Evolutionary conservation across 345 rosid species (phyloP).

Genomic region (Mercurialis annua): DNA sequence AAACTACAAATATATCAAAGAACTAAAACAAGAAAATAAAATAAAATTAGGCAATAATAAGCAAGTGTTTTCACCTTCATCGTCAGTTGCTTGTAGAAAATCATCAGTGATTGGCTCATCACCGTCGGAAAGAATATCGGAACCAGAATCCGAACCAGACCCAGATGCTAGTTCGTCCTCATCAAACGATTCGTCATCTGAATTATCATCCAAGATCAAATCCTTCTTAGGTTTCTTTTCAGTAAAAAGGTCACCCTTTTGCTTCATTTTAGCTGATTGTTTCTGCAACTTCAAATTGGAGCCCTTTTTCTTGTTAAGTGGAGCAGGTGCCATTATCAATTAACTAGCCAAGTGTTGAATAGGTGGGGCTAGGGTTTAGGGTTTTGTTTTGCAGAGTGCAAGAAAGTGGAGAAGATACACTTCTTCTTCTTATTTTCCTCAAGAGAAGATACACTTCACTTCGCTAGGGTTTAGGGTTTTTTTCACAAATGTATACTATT

Average conservation of each 20-base stretch:
- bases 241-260: constrained; percentile 37
- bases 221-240: constrained; percentile 36
- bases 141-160: constrained; percentile 49
- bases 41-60: not conserved
- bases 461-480: too few relatives aligned
- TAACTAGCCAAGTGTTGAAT: too few relatives aligned
- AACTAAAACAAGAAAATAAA: not conserved
- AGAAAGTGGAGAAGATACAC: too few relatives aligned
- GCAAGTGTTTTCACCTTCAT: constrained; percentile 35
- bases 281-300: not conserved
- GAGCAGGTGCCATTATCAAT: constrained; percentile 1
- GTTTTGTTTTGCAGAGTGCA: too few relatives aligned
- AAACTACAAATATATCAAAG: not conserved
- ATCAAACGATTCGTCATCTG: constrained; percentile 39
- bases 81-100: constrained; percentile 50
- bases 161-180: constrained; percentile 38
- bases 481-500: too few relatives aligned
- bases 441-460: too few relatives aligned
- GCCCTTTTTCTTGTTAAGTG: constrained; percentile 5
- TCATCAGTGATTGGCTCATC: constrained; percentile 59
- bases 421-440: too few relatives aligned
- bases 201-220: constrained; percentile 42
- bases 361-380: too few relatives aligned
- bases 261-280: constrained; percentile 42
- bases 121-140: constrained; percentile 49